These are phyloP conservation scores for Cystobasidium onofrii DNA, from an alignment of 768 basidiomycete genomes.

Conservation along the genomic window DNA sequence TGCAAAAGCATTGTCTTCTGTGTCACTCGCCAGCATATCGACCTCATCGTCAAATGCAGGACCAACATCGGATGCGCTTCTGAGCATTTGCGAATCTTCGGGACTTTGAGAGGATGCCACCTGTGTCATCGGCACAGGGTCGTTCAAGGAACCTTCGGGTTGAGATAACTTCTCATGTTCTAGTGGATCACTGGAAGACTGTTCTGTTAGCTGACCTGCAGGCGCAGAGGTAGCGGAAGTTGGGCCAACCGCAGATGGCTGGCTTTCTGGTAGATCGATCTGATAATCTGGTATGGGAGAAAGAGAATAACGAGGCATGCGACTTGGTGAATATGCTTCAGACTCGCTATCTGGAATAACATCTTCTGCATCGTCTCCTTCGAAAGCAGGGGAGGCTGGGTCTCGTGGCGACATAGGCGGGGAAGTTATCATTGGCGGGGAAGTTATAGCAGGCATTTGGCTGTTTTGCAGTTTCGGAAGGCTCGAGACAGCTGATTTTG, in stretches of 20 bases:
- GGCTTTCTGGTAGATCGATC: background rate
- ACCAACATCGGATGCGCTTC: background rate
- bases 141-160: background rate
- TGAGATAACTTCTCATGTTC: background rate
- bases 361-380: background rate
- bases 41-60: background rate
- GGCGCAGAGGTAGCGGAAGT: background rate
- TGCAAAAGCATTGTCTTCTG: background rate
- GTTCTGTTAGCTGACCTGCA: background rate
- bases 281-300: background rate
- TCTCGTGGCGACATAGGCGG: background rate
- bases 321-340: constrained; percentile 5
- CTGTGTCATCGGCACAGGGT: background rate
- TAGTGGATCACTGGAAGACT: background rate
- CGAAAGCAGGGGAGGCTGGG: background rate
- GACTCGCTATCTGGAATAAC: background rate
- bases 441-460: no score
- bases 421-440: no score
- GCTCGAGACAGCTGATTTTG: no score
- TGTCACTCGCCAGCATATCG: background rate
- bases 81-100: background rate
- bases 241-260: background rate
- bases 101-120: constrained; percentile 3
- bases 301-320: background rate
- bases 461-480: no score